A percentile compares a stretch with the other conserved stretches of the same genome.
phyloP scores from a whole-genome alignment of 495 filamentous ascomycete genomes.

The Thermochaetoides thermophila region DNA sequence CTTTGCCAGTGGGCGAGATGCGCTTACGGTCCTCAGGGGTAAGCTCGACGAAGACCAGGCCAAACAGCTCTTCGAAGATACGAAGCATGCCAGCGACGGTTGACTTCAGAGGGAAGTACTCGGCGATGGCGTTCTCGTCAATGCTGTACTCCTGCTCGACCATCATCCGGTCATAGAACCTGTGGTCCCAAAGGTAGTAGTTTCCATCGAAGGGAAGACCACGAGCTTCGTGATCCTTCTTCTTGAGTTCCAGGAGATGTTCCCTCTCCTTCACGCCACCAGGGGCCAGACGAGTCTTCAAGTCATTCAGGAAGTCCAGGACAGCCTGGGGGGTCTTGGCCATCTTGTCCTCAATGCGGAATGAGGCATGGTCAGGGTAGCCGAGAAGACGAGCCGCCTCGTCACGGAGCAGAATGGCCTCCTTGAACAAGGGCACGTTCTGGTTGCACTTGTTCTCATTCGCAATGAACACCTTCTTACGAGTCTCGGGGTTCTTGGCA shows the following conservation, averaged over 20 bases:
- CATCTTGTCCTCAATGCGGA: slow-evolving; percentile 94
- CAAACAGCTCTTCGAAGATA: slow-evolving; percentile 90
- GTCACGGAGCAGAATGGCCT: slow-evolving; percentile 76
- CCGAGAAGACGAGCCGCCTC: slow-evolving; percentile 84
- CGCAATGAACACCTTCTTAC: slow-evolving; percentile 40
- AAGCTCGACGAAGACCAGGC: slow-evolving; percentile 79
- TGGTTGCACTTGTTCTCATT: slow-evolving; percentile 61
- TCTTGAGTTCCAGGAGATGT: slow-evolving; percentile 63
- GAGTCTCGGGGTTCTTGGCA: slow-evolving; percentile 37
- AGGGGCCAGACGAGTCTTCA: slow-evolving; percentile 55
- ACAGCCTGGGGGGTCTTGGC: slow-evolving; percentile 83
- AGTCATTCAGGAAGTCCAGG: slow-evolving; percentile 65
- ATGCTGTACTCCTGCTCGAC: slow-evolving; percentile 80
- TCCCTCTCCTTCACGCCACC: slow-evolving; percentile 67
- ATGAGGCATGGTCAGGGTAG: slow-evolving; percentile 83
- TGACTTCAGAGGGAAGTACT: slow-evolving; percentile 81
- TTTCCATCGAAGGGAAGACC: slow-evolving; percentile 47
- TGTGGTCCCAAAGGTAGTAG: slow-evolving; percentile 83
- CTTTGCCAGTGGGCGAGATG: slow-evolving; percentile 37
- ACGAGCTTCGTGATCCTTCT: slow-evolving; percentile 48
- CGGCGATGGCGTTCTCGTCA: slow-evolving; percentile 76
- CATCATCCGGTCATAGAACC: slow-evolving; percentile 79
- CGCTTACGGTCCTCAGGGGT: slow-evolving; percentile 32
- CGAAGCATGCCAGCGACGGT: slow-evolving; percentile 82
- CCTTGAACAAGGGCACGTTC: slow-evolving; percentile 75